Conservation (phyloP, 257 asterid species). For the Plectranthus barbatus region DNA sequence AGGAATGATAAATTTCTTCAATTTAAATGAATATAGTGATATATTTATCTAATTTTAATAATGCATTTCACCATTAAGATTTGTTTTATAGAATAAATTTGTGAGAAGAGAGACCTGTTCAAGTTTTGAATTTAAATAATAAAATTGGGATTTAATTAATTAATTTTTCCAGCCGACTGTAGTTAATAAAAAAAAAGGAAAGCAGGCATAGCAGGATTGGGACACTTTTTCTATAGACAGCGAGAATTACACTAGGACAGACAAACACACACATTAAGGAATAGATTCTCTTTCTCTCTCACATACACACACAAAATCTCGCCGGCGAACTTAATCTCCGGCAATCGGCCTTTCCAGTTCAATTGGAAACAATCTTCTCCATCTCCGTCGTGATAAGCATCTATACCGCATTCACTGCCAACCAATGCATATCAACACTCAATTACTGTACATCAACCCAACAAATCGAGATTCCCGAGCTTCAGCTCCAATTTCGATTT, state of each 20-base stretch:
- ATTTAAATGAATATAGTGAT: no score
- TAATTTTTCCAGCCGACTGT: no score
- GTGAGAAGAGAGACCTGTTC: no score
- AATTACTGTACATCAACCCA: not conserved
- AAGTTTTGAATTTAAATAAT: no score
- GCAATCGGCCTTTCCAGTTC: not conserved
- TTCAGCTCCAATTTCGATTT: conserved; percentile 15
- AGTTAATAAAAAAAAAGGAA: no score
- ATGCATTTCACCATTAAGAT: no score
- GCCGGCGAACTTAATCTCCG: conserved; percentile 13
- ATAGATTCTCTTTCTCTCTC: conserved; percentile 24
- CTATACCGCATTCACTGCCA: not conserved
- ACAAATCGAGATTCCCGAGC: conserved; percentile 8
- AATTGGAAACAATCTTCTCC: not conserved
- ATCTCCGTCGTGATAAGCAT: not conserved
- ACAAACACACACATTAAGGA: conserved; percentile 1
- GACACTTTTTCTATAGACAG: conserved; percentile 1
- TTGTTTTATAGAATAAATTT: no score
- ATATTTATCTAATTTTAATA: no score
- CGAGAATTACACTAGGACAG: conserved; percentile 2
- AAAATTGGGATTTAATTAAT: no score
- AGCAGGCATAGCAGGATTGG: no score
- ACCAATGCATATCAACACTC: not conserved
- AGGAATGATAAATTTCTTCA: no score
- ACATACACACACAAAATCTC: not conserved